phyloP scores from a whole-genome alignment of 495 filamentous ascomycete genomes.

The Xylona heveae region DNA sequence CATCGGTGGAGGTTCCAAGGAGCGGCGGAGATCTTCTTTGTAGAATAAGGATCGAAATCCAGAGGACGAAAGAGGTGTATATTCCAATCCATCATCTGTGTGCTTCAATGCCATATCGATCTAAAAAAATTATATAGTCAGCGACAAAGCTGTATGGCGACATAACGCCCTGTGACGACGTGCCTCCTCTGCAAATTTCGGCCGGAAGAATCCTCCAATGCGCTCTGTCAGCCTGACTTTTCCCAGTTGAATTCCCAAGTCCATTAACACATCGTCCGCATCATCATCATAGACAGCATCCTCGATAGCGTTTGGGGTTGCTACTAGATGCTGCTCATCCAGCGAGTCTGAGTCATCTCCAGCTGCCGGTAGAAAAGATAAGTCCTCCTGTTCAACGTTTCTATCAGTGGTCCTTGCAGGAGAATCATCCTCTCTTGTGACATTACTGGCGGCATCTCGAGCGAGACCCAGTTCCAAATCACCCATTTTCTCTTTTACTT shows the following conservation, averaged over 20 bases:
- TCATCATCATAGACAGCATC: conserved; percentile 43
- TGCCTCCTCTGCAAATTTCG: conserved; percentile 47
- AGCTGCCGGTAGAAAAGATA: conserved; percentile 13
- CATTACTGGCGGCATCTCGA: conserved; percentile 23
- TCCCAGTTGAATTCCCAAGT: conserved; percentile 48
- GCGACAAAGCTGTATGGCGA: too few species aligned
- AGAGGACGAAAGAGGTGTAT: too few species aligned
- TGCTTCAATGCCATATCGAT: too few species aligned
- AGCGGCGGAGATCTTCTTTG: too few species aligned
- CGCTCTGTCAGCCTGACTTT: conserved; percentile 52
- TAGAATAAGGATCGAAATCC: too few species aligned
- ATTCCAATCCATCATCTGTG: too few species aligned
- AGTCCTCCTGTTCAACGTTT: conserved; percentile 4
- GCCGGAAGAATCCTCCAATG: conserved; percentile 31
- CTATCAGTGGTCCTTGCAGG: neutral
- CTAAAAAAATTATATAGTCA: too few species aligned
- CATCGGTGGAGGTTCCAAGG: too few species aligned
- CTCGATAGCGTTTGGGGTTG: conserved; percentile 29
- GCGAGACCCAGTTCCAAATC: conserved; percentile 38
- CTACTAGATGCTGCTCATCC: conserved; percentile 23
- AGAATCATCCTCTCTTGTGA: conserved; percentile 6
- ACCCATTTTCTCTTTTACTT: conserved; percentile 52
- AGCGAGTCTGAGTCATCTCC: conserved; percentile 25
- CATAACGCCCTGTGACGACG: too few species aligned
- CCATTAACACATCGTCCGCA: conserved; percentile 38